Evolutionary conservation across 306 rosid species (phyloP), one percentile per base, ranked within the genome.

Genomic region (Aeschynomene evenia): DNA sequence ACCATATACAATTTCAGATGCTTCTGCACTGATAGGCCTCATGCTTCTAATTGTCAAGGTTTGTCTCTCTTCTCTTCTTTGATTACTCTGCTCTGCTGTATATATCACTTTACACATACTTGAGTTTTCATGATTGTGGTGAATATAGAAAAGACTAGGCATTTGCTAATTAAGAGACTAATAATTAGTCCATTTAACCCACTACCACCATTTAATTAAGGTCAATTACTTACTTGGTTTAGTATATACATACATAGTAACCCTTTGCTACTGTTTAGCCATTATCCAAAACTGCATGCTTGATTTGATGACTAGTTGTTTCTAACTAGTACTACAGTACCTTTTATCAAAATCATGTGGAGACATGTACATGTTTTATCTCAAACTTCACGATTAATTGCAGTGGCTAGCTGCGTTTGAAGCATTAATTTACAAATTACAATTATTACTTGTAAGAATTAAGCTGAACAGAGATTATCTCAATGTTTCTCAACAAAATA

Each of bases 1-100:
- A 0, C 0, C 0, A 4, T 5, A 0, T 16, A 0, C 11, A 49
- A 0, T 23, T 88, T 86, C 64, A 49, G 26, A 40, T 88, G 97
- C 34, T 81, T 42, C 66, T 91, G 95, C 37, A 51, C 81, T 5
- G 84, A 81, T 39, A 54, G 92, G 43, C 81, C 82, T 81, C 97
- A 91, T 68, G 1, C 77, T 24, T 52, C 9, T 4, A 63, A n/a
- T 4, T 91, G 97, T 66, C 14, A 69, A 19, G 91, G 92, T 88
- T 37, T 68, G 88, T 72, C 19, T 16, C 6, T 70, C 60, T 31
- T 31, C 22, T 19, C 34, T 40, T 62, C n/a, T 60, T 16, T 42
- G 52, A 0, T 24, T 3, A 21, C 19, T 28, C 14, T 1, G n/a
- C n/a, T n/a, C n/a, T n/a, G n/a, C n/a, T n/a, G 2, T 11, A 10